These are phyloP conservation scores for Alternaria triticimaculans DNA, from an alignment of 2,329 filamentous ascomycete genomes.

Conservation along the genomic window DNA sequence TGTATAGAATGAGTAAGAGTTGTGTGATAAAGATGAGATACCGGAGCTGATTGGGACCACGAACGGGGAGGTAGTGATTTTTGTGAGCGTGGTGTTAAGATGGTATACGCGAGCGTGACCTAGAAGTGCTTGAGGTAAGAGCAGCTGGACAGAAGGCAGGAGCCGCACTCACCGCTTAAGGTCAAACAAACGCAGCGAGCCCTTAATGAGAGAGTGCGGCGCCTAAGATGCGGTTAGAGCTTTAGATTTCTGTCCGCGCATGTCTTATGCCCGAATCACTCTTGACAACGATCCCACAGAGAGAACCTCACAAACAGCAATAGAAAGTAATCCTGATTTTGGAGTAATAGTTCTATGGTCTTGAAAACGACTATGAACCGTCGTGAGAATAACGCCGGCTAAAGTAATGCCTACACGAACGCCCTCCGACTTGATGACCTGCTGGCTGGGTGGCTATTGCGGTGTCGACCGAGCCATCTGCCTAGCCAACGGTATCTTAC, in stretches of 20 bases:
- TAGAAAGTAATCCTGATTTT: neutral
- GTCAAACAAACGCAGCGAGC: neutral
- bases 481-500: slow-evolving; percentile 23
- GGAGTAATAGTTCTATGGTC: slow-evolving; percentile 5
- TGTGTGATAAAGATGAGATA: neutral
- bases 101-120: neutral
- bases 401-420: slow-evolving; percentile 3
- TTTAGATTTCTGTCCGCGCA: neutral
- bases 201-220: neutral
- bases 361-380: neutral
- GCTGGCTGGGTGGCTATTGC: slow-evolving; percentile 2
- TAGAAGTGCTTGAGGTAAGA: neutral
- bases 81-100: neutral
- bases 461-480: slow-evolving; percentile 6
- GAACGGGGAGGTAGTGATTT: neutral
- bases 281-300: neutral
- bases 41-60: neutral
- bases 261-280: neutral
- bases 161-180: neutral
- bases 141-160: neutral
- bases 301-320: neutral
- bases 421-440: slow-evolving; percentile 7
- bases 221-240: neutral
- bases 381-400: neutral
- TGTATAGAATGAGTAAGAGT: neutral